Conservation (phyloP, 169 alveolate species). For the Neospora caninum region DNA sequence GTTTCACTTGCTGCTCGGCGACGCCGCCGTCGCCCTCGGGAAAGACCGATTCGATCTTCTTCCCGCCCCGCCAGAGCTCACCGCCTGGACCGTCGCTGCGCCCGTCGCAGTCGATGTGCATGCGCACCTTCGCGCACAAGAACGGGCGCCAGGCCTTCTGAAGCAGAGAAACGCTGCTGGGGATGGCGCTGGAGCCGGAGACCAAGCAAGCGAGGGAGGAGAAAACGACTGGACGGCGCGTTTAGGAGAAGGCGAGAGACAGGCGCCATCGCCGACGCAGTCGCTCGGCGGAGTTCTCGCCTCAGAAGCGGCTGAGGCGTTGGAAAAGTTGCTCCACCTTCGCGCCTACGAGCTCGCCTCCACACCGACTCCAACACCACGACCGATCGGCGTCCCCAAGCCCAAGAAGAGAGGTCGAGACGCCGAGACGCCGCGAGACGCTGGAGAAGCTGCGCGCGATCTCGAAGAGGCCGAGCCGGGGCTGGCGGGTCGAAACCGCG, state of each 20-base stretch:
- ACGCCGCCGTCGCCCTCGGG: constrained; percentile 31
- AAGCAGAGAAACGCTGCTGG: not conserved
- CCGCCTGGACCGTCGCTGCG: not conserved
- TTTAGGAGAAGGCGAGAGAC: no score
- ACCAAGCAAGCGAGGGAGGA: not conserved
- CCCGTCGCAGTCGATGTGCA: not conserved
- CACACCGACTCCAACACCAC: not conserved
- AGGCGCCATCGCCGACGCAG: no score
- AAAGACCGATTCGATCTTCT: not conserved
- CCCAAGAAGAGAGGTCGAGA: not conserved
- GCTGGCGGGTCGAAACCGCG: not conserved
- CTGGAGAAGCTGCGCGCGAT: not conserved
- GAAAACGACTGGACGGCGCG: no score
- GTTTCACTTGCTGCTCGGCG: constrained; percentile 18
- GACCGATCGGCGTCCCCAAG: no score
- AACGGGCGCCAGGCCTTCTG: not conserved
- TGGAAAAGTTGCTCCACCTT: not conserved
- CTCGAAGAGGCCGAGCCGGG: not conserved
- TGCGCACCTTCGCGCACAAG: not conserved
- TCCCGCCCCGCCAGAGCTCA: not conserved
- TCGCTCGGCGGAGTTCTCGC: not conserved
- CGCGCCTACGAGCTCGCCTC: not conserved
- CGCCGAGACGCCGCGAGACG: not conserved
- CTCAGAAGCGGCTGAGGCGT: not conserved
- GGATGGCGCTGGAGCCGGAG: not conserved